phyloP scores from a whole-genome alignment of 768 basidiomycete species.

The Boletus reticuloceps region DNA sequence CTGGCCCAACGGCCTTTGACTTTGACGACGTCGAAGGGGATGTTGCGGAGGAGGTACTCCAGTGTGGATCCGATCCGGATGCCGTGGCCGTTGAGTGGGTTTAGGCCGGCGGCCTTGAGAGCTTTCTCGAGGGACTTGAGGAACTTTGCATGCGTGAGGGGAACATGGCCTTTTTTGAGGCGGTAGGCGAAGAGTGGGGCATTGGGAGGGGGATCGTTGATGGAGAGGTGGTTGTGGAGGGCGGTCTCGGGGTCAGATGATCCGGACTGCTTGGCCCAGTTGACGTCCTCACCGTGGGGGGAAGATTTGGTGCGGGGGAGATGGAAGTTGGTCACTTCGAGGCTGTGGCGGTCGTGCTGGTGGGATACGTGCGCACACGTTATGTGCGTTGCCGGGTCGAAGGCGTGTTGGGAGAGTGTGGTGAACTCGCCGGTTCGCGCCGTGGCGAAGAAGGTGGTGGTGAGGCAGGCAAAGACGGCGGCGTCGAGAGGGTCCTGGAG shows the following conservation, averaged over 20 bases:
- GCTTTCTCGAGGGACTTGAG: neutral
- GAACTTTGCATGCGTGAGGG: neutral
- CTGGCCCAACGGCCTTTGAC: too few species aligned
- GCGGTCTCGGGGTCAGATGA: neutral
- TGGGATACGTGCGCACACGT: neutral
- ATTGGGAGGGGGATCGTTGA: neutral
- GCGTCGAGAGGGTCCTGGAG: neutral
- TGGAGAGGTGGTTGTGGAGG: neutral
- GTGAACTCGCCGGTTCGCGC: neutral
- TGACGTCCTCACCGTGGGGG: neutral
- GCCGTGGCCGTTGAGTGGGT: neutral
- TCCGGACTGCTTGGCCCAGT: neutral
- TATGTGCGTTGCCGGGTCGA: neutral
- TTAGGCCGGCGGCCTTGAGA: neutral
- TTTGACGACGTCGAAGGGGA: neutral
- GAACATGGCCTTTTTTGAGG: rapidly evolving
- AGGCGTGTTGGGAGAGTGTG: neutral
- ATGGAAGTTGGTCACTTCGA: neutral
- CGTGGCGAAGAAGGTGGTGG: neutral
- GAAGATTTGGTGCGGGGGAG: neutral
- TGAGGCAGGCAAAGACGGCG: neutral
- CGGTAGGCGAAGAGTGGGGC: neutral
- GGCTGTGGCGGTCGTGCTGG: neutral
- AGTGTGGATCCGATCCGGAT: neutral
- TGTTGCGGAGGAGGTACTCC: neutral